These are phyloP conservation scores for Aspergillus japonicus DNA, from an alignment of 2,329 filamentous ascomycete genomes.

Conservation along the genomic window DNA sequence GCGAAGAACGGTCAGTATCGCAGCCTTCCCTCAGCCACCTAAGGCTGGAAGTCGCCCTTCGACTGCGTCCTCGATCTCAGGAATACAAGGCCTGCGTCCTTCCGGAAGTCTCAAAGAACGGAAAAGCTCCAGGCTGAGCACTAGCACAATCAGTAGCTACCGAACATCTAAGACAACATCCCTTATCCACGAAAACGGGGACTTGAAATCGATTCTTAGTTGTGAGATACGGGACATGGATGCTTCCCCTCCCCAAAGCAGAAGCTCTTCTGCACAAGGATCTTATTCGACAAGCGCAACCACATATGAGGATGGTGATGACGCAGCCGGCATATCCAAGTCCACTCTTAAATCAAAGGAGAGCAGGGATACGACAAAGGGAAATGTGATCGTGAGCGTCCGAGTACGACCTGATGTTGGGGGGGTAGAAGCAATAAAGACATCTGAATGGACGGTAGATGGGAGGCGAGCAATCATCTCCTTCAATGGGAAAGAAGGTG, in stretches of 20 bases:
- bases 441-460: constrained; percentile 89
- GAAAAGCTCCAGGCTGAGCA: constrained; percentile 58
- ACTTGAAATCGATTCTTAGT: constrained; percentile 69
- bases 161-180: constrained; percentile 62
- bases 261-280: constrained; percentile 87
- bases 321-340: constrained; percentile 44
- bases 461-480: constrained; percentile 77
- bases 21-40: constrained; percentile 88
- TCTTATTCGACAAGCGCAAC: constrained; percentile 90
- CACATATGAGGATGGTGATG: constrained; percentile 76
- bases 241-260: constrained; percentile 81
- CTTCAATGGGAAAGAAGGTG: constrained; percentile 83
- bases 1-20: constrained; percentile 88
- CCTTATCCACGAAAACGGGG: constrained; percentile 73
- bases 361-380: constrained; percentile 58
- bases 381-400: constrained; percentile 94
- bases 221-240: constrained; percentile 68
- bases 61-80: constrained; percentile 51
- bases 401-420: constrained; percentile 78
- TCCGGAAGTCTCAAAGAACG: constrained; percentile 46
- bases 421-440: constrained; percentile 59
- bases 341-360: constrained; percentile 55
- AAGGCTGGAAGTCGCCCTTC: constrained; percentile 64
- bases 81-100: constrained; percentile 31
- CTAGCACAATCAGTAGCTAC: constrained; percentile 53